Conservation (phyloP, 2,329 filamentous ascomycete genomes). For the Microcyclospora pomicola region DNA sequence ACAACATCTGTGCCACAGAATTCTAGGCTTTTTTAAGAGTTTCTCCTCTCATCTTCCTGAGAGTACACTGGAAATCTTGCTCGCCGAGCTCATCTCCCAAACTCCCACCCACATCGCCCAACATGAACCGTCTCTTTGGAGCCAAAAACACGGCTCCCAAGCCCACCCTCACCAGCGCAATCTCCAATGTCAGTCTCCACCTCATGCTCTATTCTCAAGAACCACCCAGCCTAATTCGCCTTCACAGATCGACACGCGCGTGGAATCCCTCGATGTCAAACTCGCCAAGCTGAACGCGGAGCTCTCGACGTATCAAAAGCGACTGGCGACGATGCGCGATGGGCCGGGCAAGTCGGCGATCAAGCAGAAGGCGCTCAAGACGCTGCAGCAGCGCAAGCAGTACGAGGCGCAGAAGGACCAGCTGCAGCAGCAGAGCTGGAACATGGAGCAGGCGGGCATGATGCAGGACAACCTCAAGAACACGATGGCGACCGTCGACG, state of each 20-base stretch:
- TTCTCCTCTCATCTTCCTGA: too few relatives aligned
- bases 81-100: neutral
- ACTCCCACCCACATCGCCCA: slow-evolving; percentile 13
- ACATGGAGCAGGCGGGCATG: slow-evolving; percentile 96
- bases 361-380: slow-evolving; percentile 86
- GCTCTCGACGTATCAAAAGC: slow-evolving; percentile 73
- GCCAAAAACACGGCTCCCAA: slow-evolving; percentile 76
- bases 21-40: too few relatives aligned
- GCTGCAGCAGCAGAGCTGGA: slow-evolving; percentile 88
- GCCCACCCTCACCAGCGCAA: slow-evolving; percentile 71
- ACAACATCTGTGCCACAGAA: too few relatives aligned
- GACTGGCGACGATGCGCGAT: slow-evolving; percentile 84
- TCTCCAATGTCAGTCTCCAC: slow-evolving; percentile 50
- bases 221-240: slow-evolving; percentile 17
- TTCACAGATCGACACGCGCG: slow-evolving; percentile 57
- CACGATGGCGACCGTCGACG: slow-evolving; percentile 95
- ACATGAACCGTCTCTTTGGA: slow-evolving; percentile 94
- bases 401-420: slow-evolving; percentile 92
- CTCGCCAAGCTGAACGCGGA: slow-evolving; percentile 85
- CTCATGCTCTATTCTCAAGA: neutral
- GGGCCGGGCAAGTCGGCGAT: slow-evolving; percentile 86
- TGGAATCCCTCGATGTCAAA: slow-evolving; percentile 85
- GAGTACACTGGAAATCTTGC: neutral
- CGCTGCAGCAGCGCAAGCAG: slow-evolving; percentile 83
- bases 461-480: slow-evolving; percentile 99